Evolutionary conservation across 345 rosid genomes (phyloP).

Genomic region (Camelina laxa): DNA sequence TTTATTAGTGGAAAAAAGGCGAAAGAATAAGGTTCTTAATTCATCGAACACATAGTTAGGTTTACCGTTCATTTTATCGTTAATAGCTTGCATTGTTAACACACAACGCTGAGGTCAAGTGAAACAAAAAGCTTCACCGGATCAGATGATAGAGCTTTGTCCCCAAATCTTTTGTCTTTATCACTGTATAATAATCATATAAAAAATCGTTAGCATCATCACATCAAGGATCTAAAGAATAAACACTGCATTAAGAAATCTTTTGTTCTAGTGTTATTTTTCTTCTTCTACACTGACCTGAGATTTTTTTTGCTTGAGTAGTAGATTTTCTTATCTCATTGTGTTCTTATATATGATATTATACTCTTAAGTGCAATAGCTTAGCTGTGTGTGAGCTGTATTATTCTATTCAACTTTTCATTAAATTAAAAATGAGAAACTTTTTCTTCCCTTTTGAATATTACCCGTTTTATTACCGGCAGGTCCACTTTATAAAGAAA

Average conservation of each 20-base stretch:
- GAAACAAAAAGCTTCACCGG: slow-evolving; percentile 51
- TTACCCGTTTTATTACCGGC: background rate
- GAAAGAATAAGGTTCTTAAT: background rate
- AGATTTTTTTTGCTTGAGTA: slow-evolving; percentile 4
- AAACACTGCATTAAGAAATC: background rate
- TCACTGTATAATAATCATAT: slow-evolving; percentile 50
- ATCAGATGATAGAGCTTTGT: slow-evolving; percentile 36
- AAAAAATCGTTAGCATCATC: slow-evolving; percentile 23
- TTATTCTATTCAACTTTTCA: background rate
- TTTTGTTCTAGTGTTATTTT: background rate
- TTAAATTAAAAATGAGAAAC: background rate
- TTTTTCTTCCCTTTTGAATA: background rate
- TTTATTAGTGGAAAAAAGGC: background rate
- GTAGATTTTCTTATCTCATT: background rate
- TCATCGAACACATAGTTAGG: slow-evolving; percentile 2
- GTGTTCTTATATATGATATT: slow-evolving; percentile 1
- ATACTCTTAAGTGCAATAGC: background rate
- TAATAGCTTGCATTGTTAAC: slow-evolving; percentile 44
- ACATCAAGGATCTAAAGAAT: background rate
- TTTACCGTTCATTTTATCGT: slow-evolving; percentile 36
- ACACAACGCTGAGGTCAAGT: slow-evolving; percentile 50
- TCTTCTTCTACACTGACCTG: slow-evolving; percentile 26
- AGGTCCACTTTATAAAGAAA: background rate
- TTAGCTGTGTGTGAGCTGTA: background rate
- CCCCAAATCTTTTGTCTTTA: slow-evolving; percentile 44